These are phyloP conservation scores for Alternaria burnsii DNA, from an alignment of 2,329 filamentous ascomycete genomes.

Conservation along the genomic window DNA sequence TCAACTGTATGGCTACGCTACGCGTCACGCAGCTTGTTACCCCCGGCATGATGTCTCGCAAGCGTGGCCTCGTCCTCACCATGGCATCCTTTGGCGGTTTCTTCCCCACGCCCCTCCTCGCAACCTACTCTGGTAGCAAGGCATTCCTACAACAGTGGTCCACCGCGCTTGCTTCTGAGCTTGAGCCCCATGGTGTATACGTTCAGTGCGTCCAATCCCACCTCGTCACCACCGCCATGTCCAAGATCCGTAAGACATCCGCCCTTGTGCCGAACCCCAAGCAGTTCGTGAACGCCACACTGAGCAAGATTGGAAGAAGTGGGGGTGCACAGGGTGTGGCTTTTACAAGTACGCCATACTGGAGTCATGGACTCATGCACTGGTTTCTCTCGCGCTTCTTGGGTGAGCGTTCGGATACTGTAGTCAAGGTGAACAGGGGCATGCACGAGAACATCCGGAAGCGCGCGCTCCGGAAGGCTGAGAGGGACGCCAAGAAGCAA, in stretches of 20 bases:
- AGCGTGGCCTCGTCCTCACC: conserved; percentile 88
- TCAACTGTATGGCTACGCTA: conserved; percentile 93
- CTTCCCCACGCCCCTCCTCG: conserved; percentile 88
- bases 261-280: conserved; percentile 81
- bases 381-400: conserved; percentile 74
- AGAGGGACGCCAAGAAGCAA: conserved; percentile 78
- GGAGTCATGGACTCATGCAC: conserved; percentile 88
- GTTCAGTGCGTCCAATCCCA: conserved; percentile 94
- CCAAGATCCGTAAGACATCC: conserved; percentile 85
- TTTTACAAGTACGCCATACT: conserved; percentile 90
- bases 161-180: conserved; percentile 81
- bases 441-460: conserved; percentile 87
- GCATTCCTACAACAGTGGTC: conserved; percentile 98
- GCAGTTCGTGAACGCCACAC: conserved; percentile 78
- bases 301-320: conserved; percentile 80
- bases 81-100: conserved; percentile 98
- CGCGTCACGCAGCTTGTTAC: conserved; percentile 86
- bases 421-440: conserved; percentile 68
- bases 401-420: conserved; percentile 64
- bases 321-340: conserved; percentile 81
- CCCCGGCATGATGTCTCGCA: conserved; percentile 83
- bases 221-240: conserved; percentile 95
- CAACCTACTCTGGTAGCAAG: conserved; percentile 97
- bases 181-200: conserved; percentile 80
- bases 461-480: conserved; percentile 83